Base-by-base conservation (phyloP, 2,329 filamentous ascomycete genomes). In the Monosporascus cannonballus region DNA sequence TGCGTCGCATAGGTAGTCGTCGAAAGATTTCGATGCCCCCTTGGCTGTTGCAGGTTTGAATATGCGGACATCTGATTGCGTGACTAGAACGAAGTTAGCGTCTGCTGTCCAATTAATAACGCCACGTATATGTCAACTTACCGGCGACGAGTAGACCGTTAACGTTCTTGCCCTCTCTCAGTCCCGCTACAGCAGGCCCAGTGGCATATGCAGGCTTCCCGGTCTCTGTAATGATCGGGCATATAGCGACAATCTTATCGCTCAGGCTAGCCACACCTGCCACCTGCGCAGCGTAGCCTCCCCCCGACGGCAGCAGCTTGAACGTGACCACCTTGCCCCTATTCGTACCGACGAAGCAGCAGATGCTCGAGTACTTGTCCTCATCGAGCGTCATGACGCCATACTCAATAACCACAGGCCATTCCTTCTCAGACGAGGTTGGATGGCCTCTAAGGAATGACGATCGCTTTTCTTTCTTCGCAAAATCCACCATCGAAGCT, bases 291-390 rank as follows among this genome's bases (percentile, higher is more conserved):
- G 81, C 78, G 68, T 96, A 97, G 11, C 84, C 79, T 4, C 85
- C 81, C 50, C 80, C 81, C 15, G 86, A 79, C 0, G 94, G 94
- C 2, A 97, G 73, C 22, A 99, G 77, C 72, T 96, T 96, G 73
- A 97, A 93, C 0, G 93, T 97, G 6, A 86, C 84, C 18, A 97
- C 75, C 62, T 89, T 90, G 41, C 94, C 94, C 30, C 84, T 70
- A 59, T 86, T 92, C 0, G 94, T 97, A 20, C 94, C 94, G 2
- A 95, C 89, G 60, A 97, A 95, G 59, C 94, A 88, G 54, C 87
- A 84, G 52, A 99, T 96, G 64, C 91, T 96, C 1, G 94, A 97
- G 67, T 96, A 99, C 58, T 90, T 85, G 65, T 97, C 93, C n/a
- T 87, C 89, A 44, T 97, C 94, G 4, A 96, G 73, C 3, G 89